Evolutionary conservation across 1,284 basidiomycete species (phyloP).

Genomic region (Boletus semigastroideus): DNA sequence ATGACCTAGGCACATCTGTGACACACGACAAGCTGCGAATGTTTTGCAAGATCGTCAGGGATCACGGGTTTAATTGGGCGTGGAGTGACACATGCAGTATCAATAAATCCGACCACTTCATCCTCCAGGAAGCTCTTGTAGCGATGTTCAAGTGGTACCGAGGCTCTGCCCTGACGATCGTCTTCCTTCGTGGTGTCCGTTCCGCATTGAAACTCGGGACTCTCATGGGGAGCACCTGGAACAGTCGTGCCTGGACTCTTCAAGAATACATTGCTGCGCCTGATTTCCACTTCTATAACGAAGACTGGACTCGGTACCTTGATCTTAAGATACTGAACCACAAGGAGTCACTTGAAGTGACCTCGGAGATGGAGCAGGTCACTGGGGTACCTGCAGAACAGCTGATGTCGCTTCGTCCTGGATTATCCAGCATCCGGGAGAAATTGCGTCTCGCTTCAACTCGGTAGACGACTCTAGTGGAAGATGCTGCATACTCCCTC

Average conservation of each 20-base stretch:
- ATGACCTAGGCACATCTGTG: background rate
- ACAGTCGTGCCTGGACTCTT: background rate
- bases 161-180: background rate
- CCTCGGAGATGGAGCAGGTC: background rate
- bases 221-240: background rate
- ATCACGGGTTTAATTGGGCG: background rate
- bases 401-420: background rate
- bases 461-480: background rate
- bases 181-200: background rate
- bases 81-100: background rate
- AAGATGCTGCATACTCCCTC: background rate
- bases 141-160: constrained; percentile 1
- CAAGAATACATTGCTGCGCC: background rate
- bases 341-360: background rate
- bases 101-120: background rate
- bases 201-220: background rate
- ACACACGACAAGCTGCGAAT: background rate
- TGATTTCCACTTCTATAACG: background rate
- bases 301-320: background rate
- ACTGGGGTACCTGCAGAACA: background rate
- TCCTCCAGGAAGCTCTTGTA: background rate
- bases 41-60: background rate
- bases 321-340: background rate
- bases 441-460: background rate
- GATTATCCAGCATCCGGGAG: background rate